phyloP scores from a whole-genome alignment of 257 asterid genomes.

The Petunia axillaris region DNA sequence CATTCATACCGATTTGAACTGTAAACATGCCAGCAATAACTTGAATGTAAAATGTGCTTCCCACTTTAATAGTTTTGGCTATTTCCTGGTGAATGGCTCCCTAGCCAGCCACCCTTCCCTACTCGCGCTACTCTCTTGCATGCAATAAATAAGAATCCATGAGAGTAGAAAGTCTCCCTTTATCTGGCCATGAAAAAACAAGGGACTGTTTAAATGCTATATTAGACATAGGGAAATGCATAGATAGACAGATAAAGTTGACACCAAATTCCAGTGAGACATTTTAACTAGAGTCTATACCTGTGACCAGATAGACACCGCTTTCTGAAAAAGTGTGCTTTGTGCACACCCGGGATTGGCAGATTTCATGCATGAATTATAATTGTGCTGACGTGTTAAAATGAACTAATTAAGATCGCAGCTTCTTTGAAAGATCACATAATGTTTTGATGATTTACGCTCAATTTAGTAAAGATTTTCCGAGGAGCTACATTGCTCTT shows the following conservation, averaged over 20 bases:
- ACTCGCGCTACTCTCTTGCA: neutral
- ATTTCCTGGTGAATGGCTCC: neutral
- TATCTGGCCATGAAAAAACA: neutral
- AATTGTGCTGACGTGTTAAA: too few species aligned
- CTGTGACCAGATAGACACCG: too few species aligned
- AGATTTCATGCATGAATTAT: too few species aligned
- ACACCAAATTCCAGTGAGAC: too few species aligned
- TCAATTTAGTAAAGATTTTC: neutral
- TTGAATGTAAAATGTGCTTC: neutral
- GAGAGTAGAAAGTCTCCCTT: neutral
- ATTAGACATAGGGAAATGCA: neutral
- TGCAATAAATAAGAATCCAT: neutral
- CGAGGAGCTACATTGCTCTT: neutral
- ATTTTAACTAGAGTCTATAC: too few species aligned
- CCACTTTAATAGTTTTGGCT: neutral
- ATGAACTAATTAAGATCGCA: too few species aligned
- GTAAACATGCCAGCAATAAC: slow-evolving; percentile 5
- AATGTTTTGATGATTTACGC: neutral
- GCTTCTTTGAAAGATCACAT: neutral
- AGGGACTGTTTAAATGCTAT: neutral
- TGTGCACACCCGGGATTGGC: too few species aligned
- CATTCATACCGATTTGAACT: neutral
- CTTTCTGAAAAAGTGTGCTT: too few species aligned
- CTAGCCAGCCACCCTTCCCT: neutral
- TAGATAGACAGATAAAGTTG: too few species aligned